These are phyloP conservation scores for Heliamphora pulchella DNA, from an alignment of 179 eudicot species.

Conservation along the genomic window DNA sequence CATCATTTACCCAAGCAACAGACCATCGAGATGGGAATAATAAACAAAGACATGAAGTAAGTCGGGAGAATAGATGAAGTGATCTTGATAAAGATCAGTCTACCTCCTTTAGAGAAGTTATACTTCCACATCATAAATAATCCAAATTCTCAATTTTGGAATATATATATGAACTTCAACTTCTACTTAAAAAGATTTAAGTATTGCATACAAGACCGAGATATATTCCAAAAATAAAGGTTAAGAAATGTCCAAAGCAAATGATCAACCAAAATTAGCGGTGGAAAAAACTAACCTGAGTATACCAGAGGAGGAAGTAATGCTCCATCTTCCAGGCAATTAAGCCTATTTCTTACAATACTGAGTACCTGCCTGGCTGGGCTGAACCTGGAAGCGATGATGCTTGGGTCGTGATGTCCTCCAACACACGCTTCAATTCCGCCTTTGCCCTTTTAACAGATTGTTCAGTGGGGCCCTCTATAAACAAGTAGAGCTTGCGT, in stretches of 20 bases:
- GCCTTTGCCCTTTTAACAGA: slow-evolving; percentile 86
- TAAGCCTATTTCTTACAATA: slow-evolving; percentile 35
- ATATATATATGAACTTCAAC: neutral
- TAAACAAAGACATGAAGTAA: too few relatives aligned
- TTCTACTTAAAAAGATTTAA: neutral
- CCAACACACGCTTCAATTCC: slow-evolving; percentile 73
- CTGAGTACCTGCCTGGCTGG: slow-evolving; percentile 80
- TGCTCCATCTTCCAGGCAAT: slow-evolving; percentile 10
- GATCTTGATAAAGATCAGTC: too few relatives aligned
- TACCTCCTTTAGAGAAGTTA: too few relatives aligned
- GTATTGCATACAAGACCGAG: neutral
- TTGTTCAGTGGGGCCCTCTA: slow-evolving; percentile 86
- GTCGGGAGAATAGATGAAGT: too few relatives aligned
- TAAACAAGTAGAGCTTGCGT: slow-evolving; percentile 76
- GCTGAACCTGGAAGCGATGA: slow-evolving; percentile 76
- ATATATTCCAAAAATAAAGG: neutral
- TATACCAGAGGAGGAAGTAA: neutral
- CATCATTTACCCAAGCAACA: too few relatives aligned
- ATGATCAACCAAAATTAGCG: neutral
- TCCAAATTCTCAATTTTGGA: too few relatives aligned
- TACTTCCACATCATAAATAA: too few relatives aligned
- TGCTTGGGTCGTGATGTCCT: slow-evolving; percentile 76
- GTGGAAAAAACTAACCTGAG: slow-evolving; percentile 1
- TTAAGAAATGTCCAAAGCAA: neutral
- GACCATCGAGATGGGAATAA: too few relatives aligned